A percentile compares a stretch with the other conserved stretches of the same genome.
Conservation (phyloP, 768 basidiomycete species). For the Rhizopogon salebrosus region DNA sequence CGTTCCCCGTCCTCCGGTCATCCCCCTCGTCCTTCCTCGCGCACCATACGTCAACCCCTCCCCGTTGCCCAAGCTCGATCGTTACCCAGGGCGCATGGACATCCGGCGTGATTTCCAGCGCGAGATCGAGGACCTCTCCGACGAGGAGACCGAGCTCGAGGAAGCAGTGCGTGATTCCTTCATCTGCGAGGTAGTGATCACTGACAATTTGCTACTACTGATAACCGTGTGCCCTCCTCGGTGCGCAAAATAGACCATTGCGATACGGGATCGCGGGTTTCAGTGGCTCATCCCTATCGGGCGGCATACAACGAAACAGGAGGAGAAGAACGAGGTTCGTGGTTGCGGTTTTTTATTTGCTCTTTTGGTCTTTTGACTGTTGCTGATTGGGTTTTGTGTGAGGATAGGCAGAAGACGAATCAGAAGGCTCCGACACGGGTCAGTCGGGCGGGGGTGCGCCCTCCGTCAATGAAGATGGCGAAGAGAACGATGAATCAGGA, state of each 20-base stretch:
- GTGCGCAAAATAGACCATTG: slow-evolving; percentile 38
- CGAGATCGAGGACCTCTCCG: slow-evolving; percentile 81
- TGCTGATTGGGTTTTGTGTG: not conserved
- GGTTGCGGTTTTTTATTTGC: not conserved
- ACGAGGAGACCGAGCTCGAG: slow-evolving; percentile 80
- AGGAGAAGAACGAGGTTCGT: slow-evolving; percentile 81
- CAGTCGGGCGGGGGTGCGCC: slow-evolving; percentile 27
- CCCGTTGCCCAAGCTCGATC: slow-evolving; percentile 46
- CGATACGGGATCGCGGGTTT: slow-evolving; percentile 62
- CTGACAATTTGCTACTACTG: not conserved
- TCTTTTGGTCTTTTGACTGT: not conserved
- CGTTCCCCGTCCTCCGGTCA: slow-evolving; percentile 55
- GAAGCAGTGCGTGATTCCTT: slow-evolving; percentile 46
- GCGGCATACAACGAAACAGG: slow-evolving; percentile 63
- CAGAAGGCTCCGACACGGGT: slow-evolving; percentile 27
- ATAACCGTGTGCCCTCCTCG: not conserved
- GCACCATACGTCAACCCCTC: slow-evolving; percentile 61
- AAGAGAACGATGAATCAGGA: slow-evolving; percentile 36
- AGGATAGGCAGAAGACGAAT: slow-evolving; percentile 31
- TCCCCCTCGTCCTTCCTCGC: slow-evolving; percentile 64
- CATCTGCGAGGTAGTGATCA: not conserved
- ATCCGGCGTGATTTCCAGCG: slow-evolving; percentile 61
- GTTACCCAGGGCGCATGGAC: slow-evolving; percentile 53
- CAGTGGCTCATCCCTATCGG: slow-evolving; percentile 71
- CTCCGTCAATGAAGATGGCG: slow-evolving; percentile 22